These are phyloP conservation scores for Aspergillus latus DNA, from an alignment of 2,329 filamentous ascomycete genomes.

Conservation along the genomic window DNA sequence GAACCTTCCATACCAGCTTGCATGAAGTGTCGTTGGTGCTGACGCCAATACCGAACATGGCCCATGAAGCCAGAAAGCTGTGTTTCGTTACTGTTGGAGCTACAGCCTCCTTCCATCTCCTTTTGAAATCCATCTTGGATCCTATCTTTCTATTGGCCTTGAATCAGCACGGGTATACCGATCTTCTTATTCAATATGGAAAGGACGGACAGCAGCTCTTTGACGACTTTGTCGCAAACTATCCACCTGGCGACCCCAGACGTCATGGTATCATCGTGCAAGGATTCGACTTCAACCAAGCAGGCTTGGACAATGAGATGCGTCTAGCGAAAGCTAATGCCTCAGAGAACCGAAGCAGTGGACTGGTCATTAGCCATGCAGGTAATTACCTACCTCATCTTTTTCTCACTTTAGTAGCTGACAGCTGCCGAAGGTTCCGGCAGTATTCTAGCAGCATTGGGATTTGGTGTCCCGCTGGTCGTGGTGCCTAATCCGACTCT, in stretches of 20 bases:
- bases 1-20: neutral
- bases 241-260: slow-evolving; percentile 24
- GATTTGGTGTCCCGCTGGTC: slow-evolving; percentile 72
- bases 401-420: neutral
- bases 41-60: neutral
- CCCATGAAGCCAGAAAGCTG: slow-evolving; percentile 33
- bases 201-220: slow-evolving; percentile 61
- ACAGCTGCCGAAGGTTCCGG: slow-evolving; percentile 67
- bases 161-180: slow-evolving; percentile 60
- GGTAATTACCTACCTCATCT: slow-evolving; percentile 52
- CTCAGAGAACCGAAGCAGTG: slow-evolving; percentile 48
- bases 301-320: slow-evolving; percentile 63
- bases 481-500: slow-evolving; percentile 83
- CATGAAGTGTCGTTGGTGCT: neutral
- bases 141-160: slow-evolving; percentile 64
- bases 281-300: slow-evolving; percentile 65
- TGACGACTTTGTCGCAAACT: slow-evolving; percentile 35
- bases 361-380: slow-evolving; percentile 84
- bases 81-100: slow-evolving; percentile 93
- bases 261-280: slow-evolving; percentile 52
- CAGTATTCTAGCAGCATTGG: slow-evolving; percentile 79
- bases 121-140: slow-evolving; percentile 67
- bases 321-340: slow-evolving; percentile 49
- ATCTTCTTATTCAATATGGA: slow-evolving; percentile 79
- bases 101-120: slow-evolving; percentile 74